These are phyloP conservation scores for Botryobasidium botryosum DNA, from an alignment of 768 basidiomycete species.

Conservation along the genomic window DNA sequence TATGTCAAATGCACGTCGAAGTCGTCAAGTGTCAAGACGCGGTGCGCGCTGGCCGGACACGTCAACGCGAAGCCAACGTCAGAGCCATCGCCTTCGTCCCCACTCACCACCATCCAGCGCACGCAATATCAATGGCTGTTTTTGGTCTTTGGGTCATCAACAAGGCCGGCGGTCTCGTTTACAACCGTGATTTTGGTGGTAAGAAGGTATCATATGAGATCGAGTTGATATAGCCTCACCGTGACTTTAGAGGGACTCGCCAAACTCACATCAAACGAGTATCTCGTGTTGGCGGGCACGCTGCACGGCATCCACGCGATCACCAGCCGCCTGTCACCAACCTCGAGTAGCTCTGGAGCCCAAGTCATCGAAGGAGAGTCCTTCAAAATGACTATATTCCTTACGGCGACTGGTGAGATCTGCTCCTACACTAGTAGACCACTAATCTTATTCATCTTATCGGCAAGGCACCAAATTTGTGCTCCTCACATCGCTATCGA, in stretches of 20 bases:
- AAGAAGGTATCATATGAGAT: conserved; percentile 9
- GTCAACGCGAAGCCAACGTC: no score
- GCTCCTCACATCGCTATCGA: conserved; percentile 65
- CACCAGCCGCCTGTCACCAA: conserved; percentile 77
- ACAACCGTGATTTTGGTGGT: conserved; percentile 87
- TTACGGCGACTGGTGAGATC: conserved; percentile 70
- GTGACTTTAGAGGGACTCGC: conserved; percentile 64
- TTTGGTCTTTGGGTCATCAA: conserved; percentile 90
- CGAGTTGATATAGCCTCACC: background rate
- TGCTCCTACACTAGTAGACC: conserved; percentile 1
- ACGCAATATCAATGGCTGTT: conserved; percentile 57
- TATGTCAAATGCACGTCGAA: no score
- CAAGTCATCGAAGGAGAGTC: conserved; percentile 93
- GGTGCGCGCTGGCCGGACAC: no score
- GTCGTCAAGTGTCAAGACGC: no score
- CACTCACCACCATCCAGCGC: background rate
- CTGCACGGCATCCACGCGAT: conserved; percentile 98
- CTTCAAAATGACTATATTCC: conserved; percentile 83
- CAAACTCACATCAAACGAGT: conserved; percentile 80
- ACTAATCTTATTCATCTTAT: background rate
- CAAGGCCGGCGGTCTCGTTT: conserved; percentile 94
- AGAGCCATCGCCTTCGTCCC: no score
- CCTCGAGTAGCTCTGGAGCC: conserved; percentile 64
- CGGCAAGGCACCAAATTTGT: conserved; percentile 85
- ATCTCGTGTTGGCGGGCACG: conserved; percentile 89